Percentiles rank a stretch among this genome's conserved stretches.
Conservation (phyloP, 495 filamentous ascomycete genomes). For the Pseudotulostoma volvatum region DNA sequence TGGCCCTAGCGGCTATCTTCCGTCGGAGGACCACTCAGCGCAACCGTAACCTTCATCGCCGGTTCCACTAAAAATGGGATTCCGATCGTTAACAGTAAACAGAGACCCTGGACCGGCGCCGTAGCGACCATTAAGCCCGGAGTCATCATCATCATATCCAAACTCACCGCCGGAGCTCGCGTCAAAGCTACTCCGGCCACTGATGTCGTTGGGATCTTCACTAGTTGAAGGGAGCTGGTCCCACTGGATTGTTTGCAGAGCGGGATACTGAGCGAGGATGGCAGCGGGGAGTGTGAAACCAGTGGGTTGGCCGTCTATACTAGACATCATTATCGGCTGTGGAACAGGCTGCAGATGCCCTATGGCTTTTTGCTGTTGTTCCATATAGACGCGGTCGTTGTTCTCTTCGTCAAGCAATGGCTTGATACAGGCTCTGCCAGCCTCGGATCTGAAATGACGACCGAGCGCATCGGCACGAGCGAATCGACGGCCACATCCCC, state of each 20-base stretch:
- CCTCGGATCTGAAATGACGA: slow-evolving; percentile 92
- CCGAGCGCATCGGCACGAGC: slow-evolving; percentile 90
- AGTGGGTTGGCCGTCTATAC: slow-evolving; percentile 24
- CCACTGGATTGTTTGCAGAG: slow-evolving; percentile 72
- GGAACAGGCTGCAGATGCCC: slow-evolving; percentile 27
- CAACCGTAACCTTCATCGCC: neutral
- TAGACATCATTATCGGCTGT: slow-evolving; percentile 26
- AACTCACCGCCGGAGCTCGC: slow-evolving; percentile 54
- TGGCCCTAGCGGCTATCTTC: no score
- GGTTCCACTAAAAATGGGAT: slow-evolving; percentile 20
- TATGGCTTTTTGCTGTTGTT: slow-evolving; percentile 36
- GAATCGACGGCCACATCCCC: slow-evolving; percentile 89
- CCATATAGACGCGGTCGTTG: slow-evolving; percentile 44
- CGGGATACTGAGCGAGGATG: slow-evolving; percentile 80
- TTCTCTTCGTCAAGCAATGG: slow-evolving; percentile 84
- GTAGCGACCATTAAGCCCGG: slow-evolving; percentile 22
- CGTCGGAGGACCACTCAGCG: no score
- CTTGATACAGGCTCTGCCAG: slow-evolving; percentile 89
- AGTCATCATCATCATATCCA: slow-evolving; percentile 35
- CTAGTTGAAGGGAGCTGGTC: slow-evolving; percentile 31
- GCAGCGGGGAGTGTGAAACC: slow-evolving; percentile 69
- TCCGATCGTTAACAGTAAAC: slow-evolving; percentile 17
- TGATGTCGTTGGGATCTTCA: slow-evolving; percentile 59
- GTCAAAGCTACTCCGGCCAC: slow-evolving; percentile 76
- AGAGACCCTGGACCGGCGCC: slow-evolving; percentile 18